phyloP scores from a whole-genome alignment of 768 basidiomycete genomes.

The Boletus bicolor region DNA sequence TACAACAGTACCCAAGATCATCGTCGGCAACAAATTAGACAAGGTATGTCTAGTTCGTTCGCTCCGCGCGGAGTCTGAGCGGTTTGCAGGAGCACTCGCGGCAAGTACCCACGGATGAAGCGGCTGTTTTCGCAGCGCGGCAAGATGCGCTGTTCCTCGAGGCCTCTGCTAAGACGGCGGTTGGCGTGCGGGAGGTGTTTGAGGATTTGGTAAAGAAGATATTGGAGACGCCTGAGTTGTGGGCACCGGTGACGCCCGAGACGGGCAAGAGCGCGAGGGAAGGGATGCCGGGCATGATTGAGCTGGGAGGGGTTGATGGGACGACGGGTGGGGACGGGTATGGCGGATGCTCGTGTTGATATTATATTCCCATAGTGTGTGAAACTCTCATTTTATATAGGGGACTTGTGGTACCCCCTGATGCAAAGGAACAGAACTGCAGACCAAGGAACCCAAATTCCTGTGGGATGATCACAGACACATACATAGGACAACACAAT shows the following conservation, averaged over 20 bases:
- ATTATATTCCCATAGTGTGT: background rate
- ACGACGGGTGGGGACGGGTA: constrained; percentile 13
- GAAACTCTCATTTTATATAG: no score
- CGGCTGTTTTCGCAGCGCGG: constrained; percentile 70
- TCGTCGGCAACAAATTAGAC: constrained; percentile 94
- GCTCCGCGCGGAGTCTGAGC: background rate
- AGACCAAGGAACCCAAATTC: no score
- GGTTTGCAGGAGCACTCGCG: constrained; percentile 76
- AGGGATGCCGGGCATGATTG: constrained; percentile 45
- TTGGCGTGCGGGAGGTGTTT: constrained; percentile 77
- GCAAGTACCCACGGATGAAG: constrained; percentile 79
- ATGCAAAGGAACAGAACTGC: no score
- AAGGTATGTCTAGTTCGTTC: constrained; percentile 49
- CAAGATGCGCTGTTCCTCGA: constrained; percentile 89
- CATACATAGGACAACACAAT: no score
- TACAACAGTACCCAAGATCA: constrained; percentile 83
- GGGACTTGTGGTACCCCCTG: no score
- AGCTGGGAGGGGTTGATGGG: constrained; percentile 18
- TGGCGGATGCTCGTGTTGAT: constrained; percentile 35
- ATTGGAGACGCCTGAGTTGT: constrained; percentile 78
- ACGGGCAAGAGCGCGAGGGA: constrained; percentile 5
- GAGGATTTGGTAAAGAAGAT: constrained; percentile 78
- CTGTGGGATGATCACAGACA: no score
- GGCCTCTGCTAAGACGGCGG: constrained; percentile 87
- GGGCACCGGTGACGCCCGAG: constrained; percentile 44